Percentiles rank a stretch among this genome's conserved stretches.
phyloP scores from a whole-genome alignment of 164 flowering plant species.

The Protea cynaroides region DNA sequence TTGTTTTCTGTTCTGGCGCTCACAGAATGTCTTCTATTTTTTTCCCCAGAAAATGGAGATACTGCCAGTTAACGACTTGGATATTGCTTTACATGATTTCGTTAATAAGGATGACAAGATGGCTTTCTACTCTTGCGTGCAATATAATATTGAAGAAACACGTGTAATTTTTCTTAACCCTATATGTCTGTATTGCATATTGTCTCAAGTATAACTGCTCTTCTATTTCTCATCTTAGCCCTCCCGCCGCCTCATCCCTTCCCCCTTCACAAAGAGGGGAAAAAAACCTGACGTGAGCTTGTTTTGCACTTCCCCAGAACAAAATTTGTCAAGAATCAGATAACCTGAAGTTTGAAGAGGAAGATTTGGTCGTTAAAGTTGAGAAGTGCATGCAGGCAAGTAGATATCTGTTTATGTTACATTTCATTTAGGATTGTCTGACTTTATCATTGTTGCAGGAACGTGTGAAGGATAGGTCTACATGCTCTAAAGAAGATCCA shows the following conservation, averaged over 20 bases:
- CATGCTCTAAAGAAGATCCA: slow-evolving; percentile 38
- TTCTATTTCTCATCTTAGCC: not conserved
- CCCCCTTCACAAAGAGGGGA: too few relatives aligned
- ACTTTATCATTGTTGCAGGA: slow-evolving; percentile 39
- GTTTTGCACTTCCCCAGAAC: slow-evolving; percentile 34
- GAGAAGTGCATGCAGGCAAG: slow-evolving; percentile 89
- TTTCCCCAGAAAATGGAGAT: slow-evolving; percentile 95
- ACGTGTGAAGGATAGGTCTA: slow-evolving; percentile 71
- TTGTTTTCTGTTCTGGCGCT: not conserved
- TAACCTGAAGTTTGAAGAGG: slow-evolving; percentile 53
- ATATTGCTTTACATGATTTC: slow-evolving; percentile 88
- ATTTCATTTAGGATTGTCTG: not conserved
- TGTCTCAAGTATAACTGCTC: not conserved
- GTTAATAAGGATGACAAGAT: slow-evolving; percentile 95
- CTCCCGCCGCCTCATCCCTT: too few relatives aligned
- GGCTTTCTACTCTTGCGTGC: slow-evolving; percentile 79
- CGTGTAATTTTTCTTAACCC: slow-evolving; percentile 46
- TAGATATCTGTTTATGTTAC: slow-evolving; percentile 5
- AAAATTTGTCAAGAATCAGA: slow-evolving; percentile 72
- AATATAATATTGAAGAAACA: slow-evolving; percentile 87
- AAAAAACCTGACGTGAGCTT: not conserved
- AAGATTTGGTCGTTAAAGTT: slow-evolving; percentile 85
- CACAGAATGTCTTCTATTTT: not conserved
- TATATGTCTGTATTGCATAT: not conserved
- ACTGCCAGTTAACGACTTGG: slow-evolving; percentile 91